A percentile compares a stretch with the other conserved stretches of the same genome.
Conservation (phyloP, 306 rosid genomes). For the Albizia julibrissin region DNA sequence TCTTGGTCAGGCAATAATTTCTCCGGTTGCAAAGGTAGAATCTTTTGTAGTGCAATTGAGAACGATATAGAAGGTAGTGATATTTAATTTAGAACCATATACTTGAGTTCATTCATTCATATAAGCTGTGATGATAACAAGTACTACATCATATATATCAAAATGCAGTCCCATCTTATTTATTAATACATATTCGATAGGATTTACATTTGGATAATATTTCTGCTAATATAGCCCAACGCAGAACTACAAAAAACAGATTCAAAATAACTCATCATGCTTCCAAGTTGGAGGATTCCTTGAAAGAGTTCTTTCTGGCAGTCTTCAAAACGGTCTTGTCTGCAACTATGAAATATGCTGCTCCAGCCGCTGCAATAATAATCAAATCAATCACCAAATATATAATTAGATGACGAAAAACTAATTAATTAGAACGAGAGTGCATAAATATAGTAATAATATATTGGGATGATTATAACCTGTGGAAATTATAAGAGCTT, state of each 20-base stretch:
- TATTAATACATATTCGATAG: neutral
- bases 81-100: constrained; percentile 51
- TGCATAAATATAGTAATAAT: neutral
- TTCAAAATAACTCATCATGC: constrained; percentile 28
- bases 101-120: neutral
- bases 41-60: no score
- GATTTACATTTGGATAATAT: neutral
- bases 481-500: constrained; percentile 94
- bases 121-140: neutral
- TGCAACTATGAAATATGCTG: constrained; percentile 97
- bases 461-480: constrained; percentile 40
- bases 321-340: constrained; percentile 95
- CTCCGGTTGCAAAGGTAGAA: no score
- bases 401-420: constrained; percentile 9
- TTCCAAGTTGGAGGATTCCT: constrained; percentile 42
- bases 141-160: no score
- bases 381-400: neutral
- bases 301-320: constrained; percentile 92
- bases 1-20: constrained; percentile 68
- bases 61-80: no score
- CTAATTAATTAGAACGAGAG: neutral
- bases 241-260: constrained; percentile 1
- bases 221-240: neutral
- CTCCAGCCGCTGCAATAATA: constrained; percentile 78
- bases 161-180: neutral